Conservation (phyloP, 2,329 filamentous ascomycete genomes). For the Diplodia mutila region DNA sequence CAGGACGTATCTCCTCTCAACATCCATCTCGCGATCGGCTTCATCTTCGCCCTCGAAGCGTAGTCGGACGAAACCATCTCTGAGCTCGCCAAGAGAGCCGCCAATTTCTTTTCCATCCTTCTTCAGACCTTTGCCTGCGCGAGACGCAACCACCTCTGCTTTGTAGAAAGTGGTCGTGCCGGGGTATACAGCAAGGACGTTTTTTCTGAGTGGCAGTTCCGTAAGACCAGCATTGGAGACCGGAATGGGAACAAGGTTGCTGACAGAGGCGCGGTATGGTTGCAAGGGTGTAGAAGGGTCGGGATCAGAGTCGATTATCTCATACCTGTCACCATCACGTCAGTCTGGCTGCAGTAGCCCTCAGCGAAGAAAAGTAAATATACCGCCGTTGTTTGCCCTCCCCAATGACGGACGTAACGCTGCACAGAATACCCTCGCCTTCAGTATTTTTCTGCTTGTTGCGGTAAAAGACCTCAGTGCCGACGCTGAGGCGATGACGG, state of each 20-base stretch:
- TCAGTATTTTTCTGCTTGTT: slow-evolving; percentile 48
- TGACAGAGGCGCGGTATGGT: slow-evolving; percentile 52
- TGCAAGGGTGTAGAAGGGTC: slow-evolving; percentile 43
- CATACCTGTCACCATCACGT: slow-evolving; percentile 40
- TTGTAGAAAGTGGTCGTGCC: slow-evolving; percentile 59
- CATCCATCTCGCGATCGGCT: slow-evolving; percentile 49
- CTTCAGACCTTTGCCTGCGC: slow-evolving; percentile 44
- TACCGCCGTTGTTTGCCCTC: slow-evolving; percentile 56
- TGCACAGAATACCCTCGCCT: slow-evolving; percentile 57
- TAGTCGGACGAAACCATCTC: slow-evolving; percentile 44
- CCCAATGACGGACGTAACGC: slow-evolving; percentile 56
- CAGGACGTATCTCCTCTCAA: slow-evolving; percentile 56
- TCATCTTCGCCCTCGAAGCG: slow-evolving; percentile 56
- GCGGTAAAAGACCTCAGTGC: slow-evolving; percentile 56
- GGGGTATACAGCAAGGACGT: slow-evolving; percentile 56
- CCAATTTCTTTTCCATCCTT: slow-evolving; percentile 31
- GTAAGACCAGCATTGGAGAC: slow-evolving; percentile 45
- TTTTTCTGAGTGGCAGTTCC: slow-evolving; percentile 46
- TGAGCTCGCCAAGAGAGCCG: slow-evolving; percentile 26
- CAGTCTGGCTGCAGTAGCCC: too few species aligned
- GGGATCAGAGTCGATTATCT: slow-evolving; percentile 56
- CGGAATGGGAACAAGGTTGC: slow-evolving; percentile 50
- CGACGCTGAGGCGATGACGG: slow-evolving; percentile 41
- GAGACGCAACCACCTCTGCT: slow-evolving; percentile 52
- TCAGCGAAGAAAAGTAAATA: not conserved